phyloP scores from a whole-genome alignment of 139 green algal genomes.

The Chlorokybus atmophyticus region DNA sequence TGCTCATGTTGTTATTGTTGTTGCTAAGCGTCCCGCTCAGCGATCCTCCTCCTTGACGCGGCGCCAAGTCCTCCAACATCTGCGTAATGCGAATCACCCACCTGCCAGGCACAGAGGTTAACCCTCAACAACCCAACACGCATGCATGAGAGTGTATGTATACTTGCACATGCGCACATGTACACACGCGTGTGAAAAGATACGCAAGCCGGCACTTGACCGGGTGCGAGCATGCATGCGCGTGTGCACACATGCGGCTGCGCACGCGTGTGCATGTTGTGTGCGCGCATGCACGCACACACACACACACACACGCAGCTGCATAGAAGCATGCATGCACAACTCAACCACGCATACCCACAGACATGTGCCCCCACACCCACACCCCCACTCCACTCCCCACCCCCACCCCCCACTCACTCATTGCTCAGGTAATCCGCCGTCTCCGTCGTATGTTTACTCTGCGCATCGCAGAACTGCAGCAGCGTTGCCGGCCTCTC shows the following conservation, averaged over 20 bases:
- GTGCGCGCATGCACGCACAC: constrained; percentile 28
- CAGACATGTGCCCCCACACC: too few relatives aligned
- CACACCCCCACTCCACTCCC: too few relatives aligned
- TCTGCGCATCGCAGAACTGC: neutral
- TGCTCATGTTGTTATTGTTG: neutral
- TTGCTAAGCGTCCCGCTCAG: constrained; percentile 6
- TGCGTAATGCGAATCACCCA: constrained; percentile 9
- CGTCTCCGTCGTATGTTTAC: neutral
- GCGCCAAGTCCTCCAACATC: neutral
- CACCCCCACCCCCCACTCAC: too few relatives aligned
- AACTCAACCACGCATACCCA: too few relatives aligned
- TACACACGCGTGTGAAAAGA: constrained; percentile 23
- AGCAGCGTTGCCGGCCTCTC: neutral
- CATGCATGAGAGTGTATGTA: constrained; percentile 16
- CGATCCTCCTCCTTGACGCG: neutral
- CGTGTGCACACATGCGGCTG: too few relatives aligned
- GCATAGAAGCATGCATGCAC: too few relatives aligned
- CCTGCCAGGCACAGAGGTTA: neutral
- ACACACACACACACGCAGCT: too few relatives aligned
- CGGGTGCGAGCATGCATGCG: constrained; percentile 12
- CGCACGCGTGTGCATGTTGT: neutral
- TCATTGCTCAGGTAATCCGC: neutral
- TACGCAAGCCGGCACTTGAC: neutral
- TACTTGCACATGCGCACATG: constrained; percentile 35
- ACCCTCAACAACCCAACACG: neutral